Conservation (phyloP, 139 green algal genomes). For the Pseudopediastrum boryanum region DNA sequence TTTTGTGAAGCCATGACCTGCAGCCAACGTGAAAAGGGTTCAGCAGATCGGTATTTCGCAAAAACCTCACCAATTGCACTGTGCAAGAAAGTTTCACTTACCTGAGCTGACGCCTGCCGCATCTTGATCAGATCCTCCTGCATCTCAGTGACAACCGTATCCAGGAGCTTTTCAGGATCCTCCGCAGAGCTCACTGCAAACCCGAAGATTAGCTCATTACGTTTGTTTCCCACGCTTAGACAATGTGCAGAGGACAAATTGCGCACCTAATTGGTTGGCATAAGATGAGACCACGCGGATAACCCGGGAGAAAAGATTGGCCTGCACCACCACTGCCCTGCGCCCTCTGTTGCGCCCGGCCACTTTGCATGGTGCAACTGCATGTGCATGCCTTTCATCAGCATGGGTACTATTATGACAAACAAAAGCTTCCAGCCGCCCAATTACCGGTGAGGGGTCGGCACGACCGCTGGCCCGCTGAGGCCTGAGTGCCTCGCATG, state of each 20-base stretch:
- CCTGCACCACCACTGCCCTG: constrained; percentile 65
- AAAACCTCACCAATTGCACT: no score
- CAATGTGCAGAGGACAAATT: constrained; percentile 34
- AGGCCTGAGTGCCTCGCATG: no score
- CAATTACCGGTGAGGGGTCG: no score
- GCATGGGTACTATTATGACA: no score
- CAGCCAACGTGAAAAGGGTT: not conserved
- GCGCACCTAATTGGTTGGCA: constrained; percentile 83
- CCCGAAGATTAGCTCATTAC: not conserved
- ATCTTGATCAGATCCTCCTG: constrained; percentile 97
- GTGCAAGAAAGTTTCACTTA: constrained; percentile 40
- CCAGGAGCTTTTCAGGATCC: constrained; percentile 98
- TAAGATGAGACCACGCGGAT: constrained; percentile 89
- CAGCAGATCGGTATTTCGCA: no score
- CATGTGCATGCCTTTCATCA: no score
- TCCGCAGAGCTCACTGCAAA: constrained; percentile 75
- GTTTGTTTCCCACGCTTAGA: not conserved
- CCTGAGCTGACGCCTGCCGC: constrained; percentile 94
- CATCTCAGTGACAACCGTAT: constrained; percentile 98
- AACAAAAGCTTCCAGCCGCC: no score
- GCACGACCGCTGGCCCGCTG: no score
- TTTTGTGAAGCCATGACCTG: constrained; percentile 97
- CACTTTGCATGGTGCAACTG: no score
- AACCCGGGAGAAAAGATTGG: constrained; percentile 91
- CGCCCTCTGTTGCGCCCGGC: no score